These are phyloP conservation scores for Tetrahymena malaccensis DNA, from an alignment of 73 alveolate species.

Conservation along the genomic window DNA sequence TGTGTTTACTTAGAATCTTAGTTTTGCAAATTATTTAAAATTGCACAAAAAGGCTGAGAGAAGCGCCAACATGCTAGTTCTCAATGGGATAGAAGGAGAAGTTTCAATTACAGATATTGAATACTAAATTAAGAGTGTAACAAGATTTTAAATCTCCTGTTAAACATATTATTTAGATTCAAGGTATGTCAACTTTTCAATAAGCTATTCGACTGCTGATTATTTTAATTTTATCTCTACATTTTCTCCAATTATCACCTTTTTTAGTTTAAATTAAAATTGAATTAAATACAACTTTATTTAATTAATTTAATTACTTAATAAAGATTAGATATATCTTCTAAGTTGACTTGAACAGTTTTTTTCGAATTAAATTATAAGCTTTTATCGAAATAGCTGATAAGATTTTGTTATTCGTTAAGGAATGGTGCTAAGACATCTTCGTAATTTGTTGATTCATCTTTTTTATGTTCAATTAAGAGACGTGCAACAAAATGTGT, in stretches of 20 bases:
- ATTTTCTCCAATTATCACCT: not conserved
- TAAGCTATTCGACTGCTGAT: not conserved
- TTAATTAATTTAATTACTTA: not conserved
- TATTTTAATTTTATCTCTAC: not conserved
- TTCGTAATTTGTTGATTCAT: not conserved
- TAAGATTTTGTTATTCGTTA: not conserved
- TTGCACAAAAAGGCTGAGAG: not conserved
- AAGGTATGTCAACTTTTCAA: not conserved
- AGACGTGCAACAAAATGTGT: not conserved
- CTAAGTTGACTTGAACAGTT: not conserved
- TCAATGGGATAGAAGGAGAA: not conserved
- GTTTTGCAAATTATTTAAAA: not conserved
- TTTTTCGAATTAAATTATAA: not conserved
- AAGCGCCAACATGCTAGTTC: not conserved
- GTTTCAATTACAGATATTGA: not conserved
- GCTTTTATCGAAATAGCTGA: not conserved
- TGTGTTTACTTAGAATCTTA: not conserved
- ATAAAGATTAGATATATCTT: not conserved
- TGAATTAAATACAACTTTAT: not conserved
- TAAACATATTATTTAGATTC: not conserved
- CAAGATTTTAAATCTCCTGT: not conserved
- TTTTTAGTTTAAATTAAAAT: not conserved
- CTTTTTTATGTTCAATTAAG: not conserved
- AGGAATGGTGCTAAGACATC: not conserved
- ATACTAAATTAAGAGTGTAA: not conserved